Base-by-base conservation (phyloP, 2,329 filamentous ascomycete species). In the Akanthomyces dipterigenus region DNA sequence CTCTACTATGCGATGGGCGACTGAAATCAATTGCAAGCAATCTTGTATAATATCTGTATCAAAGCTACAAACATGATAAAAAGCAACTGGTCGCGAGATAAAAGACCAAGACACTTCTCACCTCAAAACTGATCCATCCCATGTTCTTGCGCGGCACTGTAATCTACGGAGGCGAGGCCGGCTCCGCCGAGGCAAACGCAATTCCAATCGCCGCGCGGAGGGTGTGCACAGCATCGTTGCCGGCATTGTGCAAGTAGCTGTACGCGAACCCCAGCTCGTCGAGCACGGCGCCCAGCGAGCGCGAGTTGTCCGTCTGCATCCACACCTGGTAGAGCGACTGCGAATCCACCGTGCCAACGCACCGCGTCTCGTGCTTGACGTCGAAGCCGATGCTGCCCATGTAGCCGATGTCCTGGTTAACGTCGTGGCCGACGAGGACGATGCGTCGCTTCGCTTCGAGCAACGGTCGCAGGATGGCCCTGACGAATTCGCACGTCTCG, bases 161-260 rank as follows among this genome's bases (percentile, higher is more conserved):
- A 16, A 36, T 20, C 64, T 62, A 48, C 20, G 20, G 22, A 3
- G 38, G 46, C 24, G 46, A 22, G 64, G 63, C 43, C 67, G 65
- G 36, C 66, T 61, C 59, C 68, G 65, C 36, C 66, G 63, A 9
- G 61, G 42, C 68, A 22, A 74, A 42, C 1, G 71, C 72, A 20
- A 76, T 63, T 0, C 69, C 83, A 7, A 96, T 72, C 79, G 95
- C 83, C 8, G 86, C 88, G 64, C 88, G 86, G 64, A 96, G 74
- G 0, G 91, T 93, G 70, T 89, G 95, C 1, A 86, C 82, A 0
- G 92, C 91, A 70, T 96, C 92, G 65, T 96, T 96, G 1, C 92
- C 87, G 0, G 88, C 92, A 69, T 96, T 96, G 73, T 96, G 92
- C n/a, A 93, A 78, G 66, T 89, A 80, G 72, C 78, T 83, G 46